Evolutionary conservation across 176 grass and related monocot genomes (phyloP), one percentile per base, ranked within the genome.

Genomic region (Stipa capillata): DNA sequence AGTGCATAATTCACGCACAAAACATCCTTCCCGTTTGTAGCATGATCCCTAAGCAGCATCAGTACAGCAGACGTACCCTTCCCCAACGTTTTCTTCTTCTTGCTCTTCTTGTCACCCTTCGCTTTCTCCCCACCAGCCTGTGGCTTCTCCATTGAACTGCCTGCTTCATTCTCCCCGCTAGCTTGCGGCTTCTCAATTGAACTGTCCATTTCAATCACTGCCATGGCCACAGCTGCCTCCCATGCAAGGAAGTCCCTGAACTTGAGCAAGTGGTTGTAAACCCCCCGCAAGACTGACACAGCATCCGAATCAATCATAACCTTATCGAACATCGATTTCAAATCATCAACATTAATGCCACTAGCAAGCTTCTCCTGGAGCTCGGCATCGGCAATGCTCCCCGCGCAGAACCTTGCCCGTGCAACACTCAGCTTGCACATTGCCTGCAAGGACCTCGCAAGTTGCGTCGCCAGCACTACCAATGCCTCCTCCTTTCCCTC

Each of bases 1-100:
- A 54, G 21, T 8, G 40, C 43, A 48, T 79, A 85, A 58, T 92
- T 84, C 58, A 90, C 80, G 18, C 50, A 69, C 44, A 58, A 21
- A 77, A 80, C 31, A 58, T 60, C 61, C 72, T 72, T 85, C 13
- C 85, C 79, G 63, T 83, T 77, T 37, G 65, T 58, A 64, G 83
- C 79, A 65, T 80, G 78, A 63, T 91, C 88, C 83, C 61, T 91
- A 28, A 95, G 86, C 61, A 99, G 60, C 74, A 89, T 65, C 65
- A 90, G 81, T 75, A 99, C 65, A 79, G 62, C 64, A 83, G 88
- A 84, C 32, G 90, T 95, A 4, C 96, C 96, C 82, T 87, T 99
- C 13, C 92, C 96, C 87, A 95, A 76, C 4, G 96, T 91, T 82
- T 95, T 99, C 81, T 95, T 97, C 72, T 92, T 99, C 84, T 95